Conservation (phyloP, 2,329 filamentous ascomycete species). For the Colletotrichum cuscutae region DNA sequence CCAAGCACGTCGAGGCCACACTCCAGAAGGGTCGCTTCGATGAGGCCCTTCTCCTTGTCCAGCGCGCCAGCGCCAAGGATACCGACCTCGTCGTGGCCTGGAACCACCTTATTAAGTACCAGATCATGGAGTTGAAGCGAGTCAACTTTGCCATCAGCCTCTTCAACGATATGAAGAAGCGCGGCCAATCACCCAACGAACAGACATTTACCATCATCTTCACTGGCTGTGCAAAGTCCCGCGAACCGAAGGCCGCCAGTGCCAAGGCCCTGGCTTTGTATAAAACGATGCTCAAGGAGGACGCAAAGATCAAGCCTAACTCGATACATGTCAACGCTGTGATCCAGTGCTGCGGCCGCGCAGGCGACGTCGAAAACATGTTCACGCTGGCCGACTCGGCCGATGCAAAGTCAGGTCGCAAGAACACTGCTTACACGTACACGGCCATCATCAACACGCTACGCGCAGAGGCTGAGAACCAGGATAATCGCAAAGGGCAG, state of each 20-base stretch:
- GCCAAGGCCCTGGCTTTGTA: constrained; percentile 80
- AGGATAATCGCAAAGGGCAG: constrained; percentile 41
- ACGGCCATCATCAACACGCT: constrained; percentile 86
- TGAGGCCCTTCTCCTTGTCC: constrained; percentile 75
- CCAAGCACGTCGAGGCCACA: constrained; percentile 70
- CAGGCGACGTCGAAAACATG: constrained; percentile 80
- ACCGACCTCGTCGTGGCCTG: constrained; percentile 79
- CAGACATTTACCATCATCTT: constrained; percentile 89
- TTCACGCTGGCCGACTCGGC: constrained; percentile 81
- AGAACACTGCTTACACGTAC: constrained; percentile 79
- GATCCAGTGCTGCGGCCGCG: constrained; percentile 82
- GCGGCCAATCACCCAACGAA: constrained; percentile 80
- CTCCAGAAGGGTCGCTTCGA: constrained; percentile 69
- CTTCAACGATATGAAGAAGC: constrained; percentile 99
- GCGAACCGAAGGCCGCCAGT: constrained; percentile 69
- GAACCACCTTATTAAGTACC: constrained; percentile 85
- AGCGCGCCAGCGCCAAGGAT: constrained; percentile 70
- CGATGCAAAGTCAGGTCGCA: constrained; percentile 65
- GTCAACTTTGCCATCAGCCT: constrained; percentile 77
- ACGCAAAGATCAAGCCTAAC: constrained; percentile 72
- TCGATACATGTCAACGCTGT: constrained; percentile 90
- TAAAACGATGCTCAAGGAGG: constrained; percentile 73
- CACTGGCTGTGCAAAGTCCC: constrained; percentile 73
- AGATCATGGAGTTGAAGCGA: constrained; percentile 66
- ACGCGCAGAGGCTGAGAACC: constrained; percentile 55